These are phyloP conservation scores for Oryza officinalis DNA, from an alignment of 176 grass and related monocot genomes.

Conservation along the genomic window DNA sequence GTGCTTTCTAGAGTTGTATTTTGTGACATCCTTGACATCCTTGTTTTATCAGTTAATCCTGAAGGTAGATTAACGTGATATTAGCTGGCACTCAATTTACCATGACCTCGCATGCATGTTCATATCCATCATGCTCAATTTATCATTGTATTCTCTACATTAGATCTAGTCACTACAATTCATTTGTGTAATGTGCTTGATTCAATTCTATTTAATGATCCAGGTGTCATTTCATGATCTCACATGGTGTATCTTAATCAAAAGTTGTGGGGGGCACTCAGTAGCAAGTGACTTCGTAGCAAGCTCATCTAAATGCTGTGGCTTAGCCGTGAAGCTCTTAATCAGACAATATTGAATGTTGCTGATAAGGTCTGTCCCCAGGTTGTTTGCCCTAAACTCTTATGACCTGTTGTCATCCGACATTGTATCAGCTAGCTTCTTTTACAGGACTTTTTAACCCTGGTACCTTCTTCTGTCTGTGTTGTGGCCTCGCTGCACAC, in stretches of 20 bases:
- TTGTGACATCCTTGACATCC: background rate
- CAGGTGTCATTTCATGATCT: slow-evolving; percentile 37
- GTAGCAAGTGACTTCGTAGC: slow-evolving; percentile 6
- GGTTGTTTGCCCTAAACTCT: slow-evolving; percentile 2
- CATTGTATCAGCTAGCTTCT: slow-evolving; percentile 27
- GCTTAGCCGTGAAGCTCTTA: background rate
- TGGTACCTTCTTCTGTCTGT: slow-evolving; percentile 22
- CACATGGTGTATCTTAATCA: slow-evolving; percentile 18
- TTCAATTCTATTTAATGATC: background rate
- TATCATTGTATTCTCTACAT: background rate
- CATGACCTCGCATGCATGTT: background rate
- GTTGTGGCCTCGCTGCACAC: slow-evolving; percentile 2
- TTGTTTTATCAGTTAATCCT: background rate
- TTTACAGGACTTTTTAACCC: slow-evolving; percentile 51
- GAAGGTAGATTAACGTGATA: background rate
- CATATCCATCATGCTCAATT: background rate
- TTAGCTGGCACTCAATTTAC: background rate
- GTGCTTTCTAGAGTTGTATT: slow-evolving; percentile 1
- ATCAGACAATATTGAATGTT: background rate
- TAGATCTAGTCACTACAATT: background rate
- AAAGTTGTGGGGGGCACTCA: background rate
- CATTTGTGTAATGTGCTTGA: background rate
- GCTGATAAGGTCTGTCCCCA: background rate
- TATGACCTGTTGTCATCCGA: background rate
- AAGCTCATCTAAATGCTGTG: slow-evolving; percentile 11